These are phyloP conservation scores for Coprinopsis marcescibilis DNA, from an alignment of 768 basidiomycete species.

Conservation along the genomic window DNA sequence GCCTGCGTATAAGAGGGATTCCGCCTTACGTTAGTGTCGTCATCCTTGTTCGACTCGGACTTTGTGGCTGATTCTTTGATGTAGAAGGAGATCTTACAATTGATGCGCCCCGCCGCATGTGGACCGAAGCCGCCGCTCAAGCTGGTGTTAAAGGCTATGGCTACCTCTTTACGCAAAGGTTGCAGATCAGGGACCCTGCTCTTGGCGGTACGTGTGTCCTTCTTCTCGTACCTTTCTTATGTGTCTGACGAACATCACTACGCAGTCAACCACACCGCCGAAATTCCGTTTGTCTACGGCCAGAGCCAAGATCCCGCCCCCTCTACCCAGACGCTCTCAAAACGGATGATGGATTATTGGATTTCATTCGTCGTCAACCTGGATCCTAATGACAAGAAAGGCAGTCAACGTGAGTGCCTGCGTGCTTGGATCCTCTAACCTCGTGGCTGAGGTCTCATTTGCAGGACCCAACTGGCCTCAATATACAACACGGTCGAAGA, in stretches of 20 bases:
- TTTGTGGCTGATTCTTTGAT: background rate
- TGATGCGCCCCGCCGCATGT: constrained; percentile 31
- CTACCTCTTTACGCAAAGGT: constrained; percentile 39
- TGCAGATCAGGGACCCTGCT: constrained; percentile 17
- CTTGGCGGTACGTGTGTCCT: constrained; percentile 24
- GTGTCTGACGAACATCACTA: background rate
- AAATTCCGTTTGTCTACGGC: constrained; percentile 32
- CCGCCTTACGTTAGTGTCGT: constrained; percentile 22
- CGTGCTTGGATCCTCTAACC: background rate
- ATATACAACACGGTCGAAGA: constrained; percentile 18
- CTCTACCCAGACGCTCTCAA: constrained; percentile 20
- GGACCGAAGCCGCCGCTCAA: constrained; percentile 33
- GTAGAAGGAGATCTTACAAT: constrained; percentile 36
- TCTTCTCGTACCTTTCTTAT: background rate
- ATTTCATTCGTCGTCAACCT: constrained; percentile 34
- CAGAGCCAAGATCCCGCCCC: constrained; percentile 19
- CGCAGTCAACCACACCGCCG: constrained; percentile 29
- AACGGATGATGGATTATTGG: constrained; percentile 38
- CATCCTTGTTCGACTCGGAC: background rate
- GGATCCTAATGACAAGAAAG: constrained; percentile 34
- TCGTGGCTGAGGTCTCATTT: too few relatives aligned
- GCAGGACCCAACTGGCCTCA: constrained; percentile 26
- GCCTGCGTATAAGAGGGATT: constrained; percentile 25
- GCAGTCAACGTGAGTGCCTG: constrained; percentile 22
- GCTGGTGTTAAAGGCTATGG: constrained; percentile 33